A percentile compares a stretch with the other conserved stretches of the same genome.
These are phyloP conservation scores for Tetracentron sinense DNA, from an alignment of 164 flowering plant genomes.

Conservation along the genomic window DNA sequence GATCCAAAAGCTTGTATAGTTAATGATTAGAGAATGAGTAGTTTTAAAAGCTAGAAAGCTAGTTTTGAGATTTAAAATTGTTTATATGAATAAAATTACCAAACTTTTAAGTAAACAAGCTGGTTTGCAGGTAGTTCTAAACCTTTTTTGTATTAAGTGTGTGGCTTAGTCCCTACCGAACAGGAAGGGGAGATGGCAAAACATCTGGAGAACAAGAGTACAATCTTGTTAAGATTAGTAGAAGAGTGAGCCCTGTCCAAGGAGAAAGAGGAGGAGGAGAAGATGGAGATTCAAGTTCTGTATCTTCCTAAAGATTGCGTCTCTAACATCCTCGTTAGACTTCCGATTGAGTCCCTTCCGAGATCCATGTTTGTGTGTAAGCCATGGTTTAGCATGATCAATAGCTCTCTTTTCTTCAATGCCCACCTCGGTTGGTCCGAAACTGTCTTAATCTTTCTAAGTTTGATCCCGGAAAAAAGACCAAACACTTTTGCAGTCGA, in stretches of 20 bases:
- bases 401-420: slow-evolving; percentile 24
- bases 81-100: too few relatives aligned
- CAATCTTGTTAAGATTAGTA: slow-evolving; percentile 20
- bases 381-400: slow-evolving; percentile 35
- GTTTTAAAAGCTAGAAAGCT: too few relatives aligned
- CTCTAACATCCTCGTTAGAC: slow-evolving; percentile 32
- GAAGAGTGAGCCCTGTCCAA: slow-evolving; percentile 22
- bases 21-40: too few relatives aligned
- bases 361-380: slow-evolving; percentile 35
- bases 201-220: not conserved
- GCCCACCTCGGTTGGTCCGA: slow-evolving; percentile 28
- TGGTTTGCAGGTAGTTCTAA: too few relatives aligned
- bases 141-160: too few relatives aligned
- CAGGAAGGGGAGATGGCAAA: slow-evolving; percentile 14
- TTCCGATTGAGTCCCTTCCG: slow-evolving; percentile 36
- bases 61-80: too few relatives aligned
- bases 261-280: slow-evolving; percentile 15
- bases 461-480: slow-evolving; percentile 1
- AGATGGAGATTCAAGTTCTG: slow-evolving; percentile 12
- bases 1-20: too few relatives aligned
- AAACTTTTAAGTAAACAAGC: too few relatives aligned
- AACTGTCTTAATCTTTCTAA: slow-evolving; percentile 27
- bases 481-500: slow-evolving; percentile 31
- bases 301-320: slow-evolving; percentile 34
- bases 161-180: too few relatives aligned